Evolutionary conservation across 495 filamentous ascomycete genomes (phyloP).

Genomic region (Copromyces sp.): DNA sequence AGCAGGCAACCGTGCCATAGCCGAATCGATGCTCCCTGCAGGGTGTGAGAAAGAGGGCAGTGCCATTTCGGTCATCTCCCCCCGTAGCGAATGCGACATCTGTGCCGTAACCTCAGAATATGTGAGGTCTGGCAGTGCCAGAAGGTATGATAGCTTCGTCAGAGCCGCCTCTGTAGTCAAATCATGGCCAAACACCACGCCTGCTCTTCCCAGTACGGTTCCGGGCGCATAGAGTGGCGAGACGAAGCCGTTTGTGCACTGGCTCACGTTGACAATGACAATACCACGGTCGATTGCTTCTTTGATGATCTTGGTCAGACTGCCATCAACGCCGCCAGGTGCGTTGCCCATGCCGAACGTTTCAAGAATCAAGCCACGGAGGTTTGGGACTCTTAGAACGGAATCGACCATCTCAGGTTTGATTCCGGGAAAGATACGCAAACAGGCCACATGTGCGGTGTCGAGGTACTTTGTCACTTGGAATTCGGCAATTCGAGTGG

Average conservation of each 20-base stretch:
- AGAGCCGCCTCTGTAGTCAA: slow-evolving; percentile 90
- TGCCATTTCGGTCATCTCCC: slow-evolving; percentile 73
- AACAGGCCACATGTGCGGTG: slow-evolving; percentile 81
- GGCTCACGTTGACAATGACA: slow-evolving; percentile 86
- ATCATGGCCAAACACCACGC: slow-evolving; percentile 87
- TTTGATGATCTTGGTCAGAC: slow-evolving; percentile 69
- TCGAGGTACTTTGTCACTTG: slow-evolving; percentile 67
- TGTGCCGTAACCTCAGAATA: slow-evolving; percentile 51
- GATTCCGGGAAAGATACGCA: slow-evolving; percentile 94
- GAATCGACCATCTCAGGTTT: slow-evolving; percentile 90
- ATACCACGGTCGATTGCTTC: slow-evolving; percentile 71
- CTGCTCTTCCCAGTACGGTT: slow-evolving; percentile 76
- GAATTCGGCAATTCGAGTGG: slow-evolving; percentile 64
- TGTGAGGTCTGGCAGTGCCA: slow-evolving; percentile 55
- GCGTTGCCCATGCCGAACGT: slow-evolving; percentile 96
- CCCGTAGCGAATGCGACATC: slow-evolving; percentile 71
- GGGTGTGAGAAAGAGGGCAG: slow-evolving; percentile 61
- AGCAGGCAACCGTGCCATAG: slow-evolving; percentile 22
- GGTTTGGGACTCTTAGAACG: slow-evolving; percentile 64
- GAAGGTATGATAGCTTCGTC: slow-evolving; percentile 84
- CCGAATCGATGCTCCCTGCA: slow-evolving; percentile 32
- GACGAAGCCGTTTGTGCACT: slow-evolving; percentile 83
- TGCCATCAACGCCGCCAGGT: slow-evolving; percentile 72
- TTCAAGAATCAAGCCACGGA: slow-evolving; percentile 81
- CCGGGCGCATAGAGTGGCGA: slow-evolving; percentile 85